phyloP scores from a whole-genome alignment of 2,329 filamentous ascomycete species.

The Sporothrix protearum region DNA sequence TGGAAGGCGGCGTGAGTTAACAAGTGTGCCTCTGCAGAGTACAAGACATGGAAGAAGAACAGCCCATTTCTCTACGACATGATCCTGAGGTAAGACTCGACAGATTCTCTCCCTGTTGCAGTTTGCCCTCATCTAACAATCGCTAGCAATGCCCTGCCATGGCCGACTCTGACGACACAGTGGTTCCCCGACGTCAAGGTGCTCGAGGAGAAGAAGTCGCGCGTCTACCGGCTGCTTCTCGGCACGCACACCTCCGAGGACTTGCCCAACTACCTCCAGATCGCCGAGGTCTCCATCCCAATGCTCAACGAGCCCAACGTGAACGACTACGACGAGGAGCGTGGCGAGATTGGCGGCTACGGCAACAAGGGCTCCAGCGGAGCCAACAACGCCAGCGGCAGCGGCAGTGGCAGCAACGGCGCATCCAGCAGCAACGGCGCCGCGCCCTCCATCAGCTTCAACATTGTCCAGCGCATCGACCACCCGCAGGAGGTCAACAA shows the following conservation, averaged over 20 bases:
- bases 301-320: constrained; percentile 71
- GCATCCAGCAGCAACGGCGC: neutral
- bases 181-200: constrained; percentile 96
- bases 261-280: constrained; percentile 86
- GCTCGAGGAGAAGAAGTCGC: constrained; percentile 80
- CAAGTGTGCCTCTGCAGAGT: constrained; percentile 58
- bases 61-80: constrained; percentile 97
- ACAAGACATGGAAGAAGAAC: constrained; percentile 99
- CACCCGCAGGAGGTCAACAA: constrained; percentile 98
- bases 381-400: constrained; percentile 12
- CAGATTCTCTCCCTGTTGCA: neutral
- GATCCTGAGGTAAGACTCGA: constrained; percentile 68
- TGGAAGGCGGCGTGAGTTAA: neutral
- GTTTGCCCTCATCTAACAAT: neutral
- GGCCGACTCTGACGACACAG: constrained; percentile 95
- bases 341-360: constrained; percentile 90
- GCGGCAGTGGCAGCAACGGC: constrained; percentile 46
- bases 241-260: constrained; percentile 91
- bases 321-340: constrained; percentile 84
- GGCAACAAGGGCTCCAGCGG: constrained; percentile 52
- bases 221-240: constrained; percentile 81
- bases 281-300: constrained; percentile 89
- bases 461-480: constrained; percentile 91
- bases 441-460: constrained; percentile 74
- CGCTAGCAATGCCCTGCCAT: constrained; percentile 79